Evolutionary conservation across 441 rosid genomes (phyloP).

Genomic region (Mallotus repandus): DNA sequence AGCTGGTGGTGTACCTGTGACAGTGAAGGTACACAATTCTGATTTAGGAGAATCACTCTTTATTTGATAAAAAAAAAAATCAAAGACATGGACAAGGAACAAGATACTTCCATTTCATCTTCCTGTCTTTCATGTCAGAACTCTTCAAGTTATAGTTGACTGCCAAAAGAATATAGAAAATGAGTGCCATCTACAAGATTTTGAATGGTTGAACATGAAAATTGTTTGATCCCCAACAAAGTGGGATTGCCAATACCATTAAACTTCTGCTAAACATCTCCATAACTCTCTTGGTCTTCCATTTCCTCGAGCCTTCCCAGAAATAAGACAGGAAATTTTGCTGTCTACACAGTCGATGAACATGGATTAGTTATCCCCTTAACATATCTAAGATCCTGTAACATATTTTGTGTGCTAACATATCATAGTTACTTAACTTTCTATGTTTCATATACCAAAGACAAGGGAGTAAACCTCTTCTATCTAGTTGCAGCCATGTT

Average conservation of each 20-base stretch:
- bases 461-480: too few relatives aligned
- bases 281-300: too few relatives aligned
- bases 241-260: conserved; percentile 10
- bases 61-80: not conserved
- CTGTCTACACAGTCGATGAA: not conserved
- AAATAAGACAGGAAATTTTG: not conserved
- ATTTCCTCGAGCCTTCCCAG: too few relatives aligned
- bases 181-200: too few relatives aligned
- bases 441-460: too few relatives aligned
- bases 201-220: not conserved
- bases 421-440: too few relatives aligned
- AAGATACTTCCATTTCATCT: conserved; percentile 1
- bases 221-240: too few relatives aligned
- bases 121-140: conserved; percentile 5
- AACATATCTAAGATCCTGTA: not conserved
- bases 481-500: too few relatives aligned
- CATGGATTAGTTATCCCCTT: not conserved
- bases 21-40: not conserved
- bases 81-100: not conserved
- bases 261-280: too few relatives aligned
- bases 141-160: not conserved
- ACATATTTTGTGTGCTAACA: not conserved
- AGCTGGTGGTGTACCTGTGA: too few relatives aligned
- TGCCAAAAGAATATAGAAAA: too few relatives aligned
- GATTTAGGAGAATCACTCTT: not conserved